phyloP scores from a whole-genome alignment of 352 stramenopile genomes.

The Pythium phragmiticola region DNA sequence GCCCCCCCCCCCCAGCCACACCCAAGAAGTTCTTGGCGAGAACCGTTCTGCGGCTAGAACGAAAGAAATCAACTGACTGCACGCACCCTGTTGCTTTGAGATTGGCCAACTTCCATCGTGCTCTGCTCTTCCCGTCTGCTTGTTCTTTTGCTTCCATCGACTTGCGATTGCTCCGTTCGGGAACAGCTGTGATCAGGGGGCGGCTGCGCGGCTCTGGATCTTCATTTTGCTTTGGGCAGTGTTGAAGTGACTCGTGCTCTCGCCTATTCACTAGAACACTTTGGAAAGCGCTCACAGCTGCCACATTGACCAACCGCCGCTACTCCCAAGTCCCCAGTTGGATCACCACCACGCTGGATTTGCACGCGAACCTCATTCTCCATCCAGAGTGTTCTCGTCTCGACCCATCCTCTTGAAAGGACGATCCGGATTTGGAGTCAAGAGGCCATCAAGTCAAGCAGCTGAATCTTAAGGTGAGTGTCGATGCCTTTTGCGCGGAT shows the following conservation, averaged over 20 bases:
- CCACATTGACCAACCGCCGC: neutral
- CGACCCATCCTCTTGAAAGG: neutral
- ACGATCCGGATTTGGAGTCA: neutral
- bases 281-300: constrained; percentile 21
- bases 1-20: neutral
- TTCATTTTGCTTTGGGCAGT: neutral
- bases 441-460: neutral
- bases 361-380: neutral
- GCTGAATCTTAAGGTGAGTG: neutral
- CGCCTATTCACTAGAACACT: constrained; percentile 15
- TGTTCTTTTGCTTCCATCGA: constrained; percentile 8
- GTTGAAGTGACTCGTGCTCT: constrained; percentile 20
- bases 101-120: neutral
- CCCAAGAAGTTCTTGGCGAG: neutral
- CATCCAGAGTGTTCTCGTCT: neutral
- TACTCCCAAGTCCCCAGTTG: neutral
- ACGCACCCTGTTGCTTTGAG: neutral
- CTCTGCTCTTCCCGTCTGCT: no score
- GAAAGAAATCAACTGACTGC: constrained; percentile 13
- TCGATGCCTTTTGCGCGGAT: neutral
- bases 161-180: neutral
- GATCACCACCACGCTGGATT: neutral
- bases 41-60: neutral
- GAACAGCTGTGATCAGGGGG: constrained; percentile 9
- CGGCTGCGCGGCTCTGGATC: constrained; percentile 16